A percentile compares a stretch with the other conserved stretches of the same genome.
These are phyloP conservation scores for Xylaria sp. DNA, from an alignment of 2,329 filamentous ascomycete species.

Conservation along the genomic window DNA sequence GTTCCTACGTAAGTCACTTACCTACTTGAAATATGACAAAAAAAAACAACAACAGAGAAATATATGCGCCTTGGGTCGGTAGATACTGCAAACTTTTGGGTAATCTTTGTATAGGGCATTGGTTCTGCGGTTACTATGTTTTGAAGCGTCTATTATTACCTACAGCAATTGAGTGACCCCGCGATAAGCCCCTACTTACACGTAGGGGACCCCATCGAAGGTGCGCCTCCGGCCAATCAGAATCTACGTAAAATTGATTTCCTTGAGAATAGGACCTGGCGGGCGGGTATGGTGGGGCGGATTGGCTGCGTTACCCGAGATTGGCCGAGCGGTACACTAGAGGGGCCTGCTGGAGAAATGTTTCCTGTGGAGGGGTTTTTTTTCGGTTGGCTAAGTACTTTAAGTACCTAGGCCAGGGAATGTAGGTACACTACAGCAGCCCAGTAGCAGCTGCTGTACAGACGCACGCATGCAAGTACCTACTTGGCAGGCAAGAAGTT, in stretches of 20 bases:
- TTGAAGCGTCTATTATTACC: too few relatives aligned
- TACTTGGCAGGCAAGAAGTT: background rate
- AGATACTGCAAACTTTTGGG: too few relatives aligned
- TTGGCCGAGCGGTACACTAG: conserved; percentile 38
- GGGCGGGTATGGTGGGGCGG: background rate
- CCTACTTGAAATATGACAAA: too few relatives aligned
- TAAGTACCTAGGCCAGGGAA: background rate
- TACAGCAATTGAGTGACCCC: background rate
- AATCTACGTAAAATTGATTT: background rate
- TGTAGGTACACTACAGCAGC: conserved; percentile 1
- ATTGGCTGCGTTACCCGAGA: conserved; percentile 40
- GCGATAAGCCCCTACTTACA: background rate
- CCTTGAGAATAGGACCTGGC: conserved; percentile 14
- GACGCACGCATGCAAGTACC: conserved; percentile 4
- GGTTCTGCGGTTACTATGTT: too few relatives aligned
- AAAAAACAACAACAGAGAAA: too few relatives aligned
- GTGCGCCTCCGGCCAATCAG: conserved; percentile 15
- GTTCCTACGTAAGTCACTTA: too few relatives aligned
- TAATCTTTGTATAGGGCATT: too few relatives aligned
- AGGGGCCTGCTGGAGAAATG: background rate
- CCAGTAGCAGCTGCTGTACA: background rate
- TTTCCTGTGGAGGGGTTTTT: conserved; percentile 5
- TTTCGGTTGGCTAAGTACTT: background rate
- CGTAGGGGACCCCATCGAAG: background rate
- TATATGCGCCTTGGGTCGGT: too few relatives aligned